A percentile compares a stretch with the other conserved stretches of the same genome.
phyloP scores from a whole-genome alignment of 257 asterid genomes.

The Solanum etuberosum region DNA sequence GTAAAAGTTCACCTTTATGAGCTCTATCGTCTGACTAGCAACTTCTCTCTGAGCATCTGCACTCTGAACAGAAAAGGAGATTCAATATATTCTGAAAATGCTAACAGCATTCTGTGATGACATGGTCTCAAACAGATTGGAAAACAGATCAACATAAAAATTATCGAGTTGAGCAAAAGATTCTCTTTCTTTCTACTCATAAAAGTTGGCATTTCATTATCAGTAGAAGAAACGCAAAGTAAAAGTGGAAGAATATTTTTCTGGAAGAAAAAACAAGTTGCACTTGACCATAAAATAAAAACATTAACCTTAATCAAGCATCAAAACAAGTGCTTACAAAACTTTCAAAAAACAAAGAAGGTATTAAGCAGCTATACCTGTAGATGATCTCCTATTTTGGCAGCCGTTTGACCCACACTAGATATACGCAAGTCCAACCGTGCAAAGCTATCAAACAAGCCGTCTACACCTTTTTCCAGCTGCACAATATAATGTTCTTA shows the following conservation, averaged over 20 bases:
- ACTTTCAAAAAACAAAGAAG: neutral
- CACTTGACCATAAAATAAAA: neutral
- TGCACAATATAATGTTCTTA: conserved; percentile 19
- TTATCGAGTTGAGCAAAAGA: neutral
- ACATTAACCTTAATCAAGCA: neutral
- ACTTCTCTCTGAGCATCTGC: conserved; percentile 99
- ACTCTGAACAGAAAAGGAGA: conserved; percentile 38
- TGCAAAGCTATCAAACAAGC: conserved; percentile 87
- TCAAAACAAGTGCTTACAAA: neutral
- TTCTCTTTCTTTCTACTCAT: neutral
- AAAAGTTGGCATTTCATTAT: neutral
- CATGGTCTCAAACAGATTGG: neutral
- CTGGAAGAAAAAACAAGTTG: neutral
- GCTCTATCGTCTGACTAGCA: conserved; percentile 95
- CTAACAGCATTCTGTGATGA: neutral
- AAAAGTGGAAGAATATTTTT: neutral
- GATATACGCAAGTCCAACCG: conserved; percentile 95
- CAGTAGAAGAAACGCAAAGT: neutral
- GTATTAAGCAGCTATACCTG: conserved; percentile 35
- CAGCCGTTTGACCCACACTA: conserved; percentile 99
- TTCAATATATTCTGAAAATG: neutral
- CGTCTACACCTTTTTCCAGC: conserved; percentile 99
- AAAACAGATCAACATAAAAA: neutral
- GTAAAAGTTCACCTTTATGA: conserved; percentile 55
- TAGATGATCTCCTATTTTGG: conserved; percentile 96